Conservation (phyloP, 1,284 basidiomycete species). For the Boletus smithii region DNA sequence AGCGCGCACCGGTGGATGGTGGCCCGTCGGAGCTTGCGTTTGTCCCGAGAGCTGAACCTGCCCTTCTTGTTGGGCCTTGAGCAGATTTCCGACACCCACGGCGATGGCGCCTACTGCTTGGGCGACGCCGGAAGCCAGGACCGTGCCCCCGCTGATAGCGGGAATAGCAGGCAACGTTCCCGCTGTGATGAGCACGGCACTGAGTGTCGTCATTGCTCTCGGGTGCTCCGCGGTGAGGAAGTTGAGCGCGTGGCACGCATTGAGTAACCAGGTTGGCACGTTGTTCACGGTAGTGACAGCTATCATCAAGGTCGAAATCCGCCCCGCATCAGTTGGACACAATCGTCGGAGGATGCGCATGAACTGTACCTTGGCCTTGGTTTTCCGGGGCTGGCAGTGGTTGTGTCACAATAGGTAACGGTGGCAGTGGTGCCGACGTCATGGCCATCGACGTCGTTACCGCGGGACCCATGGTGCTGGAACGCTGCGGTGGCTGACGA, state of each 20-base stretch:
- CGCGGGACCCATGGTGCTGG: conserved; percentile 30
- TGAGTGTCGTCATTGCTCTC: conserved; percentile 67
- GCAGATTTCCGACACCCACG: conserved; percentile 59
- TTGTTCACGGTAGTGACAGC: conserved; percentile 53
- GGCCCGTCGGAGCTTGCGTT: conserved; percentile 16
- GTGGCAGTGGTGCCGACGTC: conserved; percentile 13
- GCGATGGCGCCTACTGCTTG: conserved; percentile 75
- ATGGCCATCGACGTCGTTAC: conserved; percentile 16
- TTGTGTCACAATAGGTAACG: conserved; percentile 19
- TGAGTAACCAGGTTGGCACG: conserved; percentile 69
- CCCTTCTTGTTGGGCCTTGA: conserved; percentile 44
- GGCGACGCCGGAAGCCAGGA: conserved; percentile 65
- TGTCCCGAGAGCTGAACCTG: conserved; percentile 32
- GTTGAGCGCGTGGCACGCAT: conserved; percentile 69
- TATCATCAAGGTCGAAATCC: too few relatives aligned
- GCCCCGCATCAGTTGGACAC: too few relatives aligned
- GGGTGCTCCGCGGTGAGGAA: conserved; percentile 71
- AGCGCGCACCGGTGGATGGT: conserved; percentile 30
- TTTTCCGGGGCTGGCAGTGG: conserved; percentile 6
- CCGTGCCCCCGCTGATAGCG: conserved; percentile 61
- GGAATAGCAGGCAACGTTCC: conserved; percentile 70
- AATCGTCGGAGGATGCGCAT: too few relatives aligned
- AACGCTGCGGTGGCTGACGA: conserved; percentile 29
- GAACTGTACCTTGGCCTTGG: conserved; percentile 25
- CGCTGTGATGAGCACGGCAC: conserved; percentile 71